These are phyloP conservation scores for Alternaria atra DNA, from an alignment of 2,329 filamentous ascomycete genomes.

Conservation along the genomic window DNA sequence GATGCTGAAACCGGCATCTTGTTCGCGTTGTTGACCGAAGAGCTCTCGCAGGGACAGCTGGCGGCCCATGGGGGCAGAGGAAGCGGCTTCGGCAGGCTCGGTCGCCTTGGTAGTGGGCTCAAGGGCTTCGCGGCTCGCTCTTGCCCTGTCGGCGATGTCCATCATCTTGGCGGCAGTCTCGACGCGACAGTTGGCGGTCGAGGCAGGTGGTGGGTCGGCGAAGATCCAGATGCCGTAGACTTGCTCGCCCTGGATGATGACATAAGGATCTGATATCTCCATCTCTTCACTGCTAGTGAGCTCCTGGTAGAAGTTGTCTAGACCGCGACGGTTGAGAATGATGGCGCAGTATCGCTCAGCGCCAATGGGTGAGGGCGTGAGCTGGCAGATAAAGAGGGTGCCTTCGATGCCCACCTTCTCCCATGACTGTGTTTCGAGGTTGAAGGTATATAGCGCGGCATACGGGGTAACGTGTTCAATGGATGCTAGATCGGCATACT, in stretches of 20 bases:
- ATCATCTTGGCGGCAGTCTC: slow-evolving; percentile 64
- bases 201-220: slow-evolving; percentile 64
- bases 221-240: slow-evolving; percentile 73
- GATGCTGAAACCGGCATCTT: slow-evolving; percentile 62
- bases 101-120: slow-evolving; percentile 35
- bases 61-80: slow-evolving; percentile 60
- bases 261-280: slow-evolving; percentile 64
- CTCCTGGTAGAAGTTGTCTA: slow-evolving; percentile 59
- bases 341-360: slow-evolving; percentile 55
- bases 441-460: slow-evolving; percentile 85
- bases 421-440: slow-evolving; percentile 72
- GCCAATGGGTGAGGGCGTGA: slow-evolving; percentile 51
- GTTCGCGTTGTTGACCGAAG: slow-evolving; percentile 63
- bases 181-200: slow-evolving; percentile 61
- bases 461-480: slow-evolving; percentile 86
- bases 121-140: slow-evolving; percentile 57
- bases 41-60: slow-evolving; percentile 63
- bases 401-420: slow-evolving; percentile 88
- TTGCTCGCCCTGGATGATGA: slow-evolving; percentile 62
- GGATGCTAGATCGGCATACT: slow-evolving; percentile 75
- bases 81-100: slow-evolving; percentile 40
- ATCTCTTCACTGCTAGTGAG: slow-evolving; percentile 55
- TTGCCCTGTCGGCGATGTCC: slow-evolving; percentile 63
- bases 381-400: slow-evolving; percentile 84
- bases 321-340: slow-evolving; percentile 58